A percentile compares a stretch with the other conserved stretches of the same genome.
Evolutionary conservation across 1,139 yeast species (phyloP).

Genomic region (Pichiaceae sp.): DNA sequence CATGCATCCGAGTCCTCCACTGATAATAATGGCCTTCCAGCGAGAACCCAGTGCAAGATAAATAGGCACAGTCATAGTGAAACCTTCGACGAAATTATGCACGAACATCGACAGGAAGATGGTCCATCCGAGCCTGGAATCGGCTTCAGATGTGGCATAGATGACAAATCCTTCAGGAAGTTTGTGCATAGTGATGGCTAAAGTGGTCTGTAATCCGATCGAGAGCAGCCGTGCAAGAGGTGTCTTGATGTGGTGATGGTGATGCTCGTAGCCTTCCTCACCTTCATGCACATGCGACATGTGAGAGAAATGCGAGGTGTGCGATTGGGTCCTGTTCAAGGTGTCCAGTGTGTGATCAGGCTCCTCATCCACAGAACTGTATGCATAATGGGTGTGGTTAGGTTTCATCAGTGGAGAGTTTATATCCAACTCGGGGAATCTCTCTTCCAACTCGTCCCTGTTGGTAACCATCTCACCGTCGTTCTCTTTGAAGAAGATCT

Average conservation of each 20-base stretch:
- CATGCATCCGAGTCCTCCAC: constrained; percentile 67
- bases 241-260: constrained; percentile 76
- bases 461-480: constrained; percentile 17
- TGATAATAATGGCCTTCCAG: constrained; percentile 52
- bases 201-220: constrained; percentile 82
- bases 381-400: background rate
- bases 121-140: constrained; percentile 64
- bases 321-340: background rate
- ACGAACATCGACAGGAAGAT: constrained; percentile 78
- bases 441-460: constrained; percentile 14
- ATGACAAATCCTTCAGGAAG: constrained; percentile 93
- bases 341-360: background rate
- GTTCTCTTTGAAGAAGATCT: constrained; percentile 20
- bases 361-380: background rate
- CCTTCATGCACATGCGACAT: background rate
- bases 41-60: constrained; percentile 64
- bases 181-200: constrained; percentile 84
- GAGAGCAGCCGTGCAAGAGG: constrained; percentile 70
- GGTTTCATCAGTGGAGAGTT: constrained; percentile 21
- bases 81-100: constrained; percentile 94
- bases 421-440: constrained; percentile 22
- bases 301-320: background rate
- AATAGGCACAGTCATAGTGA: constrained; percentile 85
- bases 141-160: constrained; percentile 69
- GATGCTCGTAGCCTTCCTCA: constrained; percentile 23